A percentile compares a stretch with the other conserved stretches of the same genome.
phyloP scores from a whole-genome alignment of 768 basidiomycete genomes.

The Butyriboletus loyo region DNA sequence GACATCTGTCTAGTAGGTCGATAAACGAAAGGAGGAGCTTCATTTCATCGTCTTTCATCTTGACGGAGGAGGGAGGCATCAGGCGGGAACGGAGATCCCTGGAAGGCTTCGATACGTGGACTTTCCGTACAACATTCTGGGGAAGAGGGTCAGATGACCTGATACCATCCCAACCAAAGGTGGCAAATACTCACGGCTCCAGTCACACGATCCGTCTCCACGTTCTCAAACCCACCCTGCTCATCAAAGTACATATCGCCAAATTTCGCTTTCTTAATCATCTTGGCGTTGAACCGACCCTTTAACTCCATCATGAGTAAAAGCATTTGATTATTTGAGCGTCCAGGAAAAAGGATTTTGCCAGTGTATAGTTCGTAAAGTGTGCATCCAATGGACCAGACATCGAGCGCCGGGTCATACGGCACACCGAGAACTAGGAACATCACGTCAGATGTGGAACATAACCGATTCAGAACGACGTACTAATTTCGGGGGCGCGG shows the following conservation, averaged over 20 bases:
- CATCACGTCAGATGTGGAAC: slow-evolving; percentile 13
- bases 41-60: slow-evolving; percentile 86
- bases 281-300: slow-evolving; percentile 87
- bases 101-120: slow-evolving; percentile 79
- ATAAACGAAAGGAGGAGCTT: slow-evolving; percentile 78
- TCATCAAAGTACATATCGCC: slow-evolving; percentile 94
- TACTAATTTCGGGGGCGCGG: slow-evolving; percentile 98
- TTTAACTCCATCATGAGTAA: slow-evolving; percentile 97
- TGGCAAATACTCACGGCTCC: slow-evolving; percentile 61
- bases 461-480: slow-evolving; percentile 27
- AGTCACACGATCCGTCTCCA: slow-evolving; percentile 82
- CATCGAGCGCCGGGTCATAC: slow-evolving; percentile 89
- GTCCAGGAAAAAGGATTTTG: slow-evolving; percentile 95
- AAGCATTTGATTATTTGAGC: slow-evolving; percentile 97
- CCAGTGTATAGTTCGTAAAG: slow-evolving; percentile 95
- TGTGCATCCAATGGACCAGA: slow-evolving; percentile 98
- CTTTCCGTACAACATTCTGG: slow-evolving; percentile 79
- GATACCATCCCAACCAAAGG: background rate
- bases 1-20: slow-evolving; percentile 89
- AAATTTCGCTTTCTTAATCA: slow-evolving; percentile 94
- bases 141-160: slow-evolving; percentile 19
- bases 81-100: slow-evolving; percentile 80
- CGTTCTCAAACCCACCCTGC: slow-evolving; percentile 77
- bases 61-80: slow-evolving; percentile 73
- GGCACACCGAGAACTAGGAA: slow-evolving; percentile 85